phyloP scores from a whole-genome alignment of 805 yeast genomes.

The Candida hungchunana region DNA sequence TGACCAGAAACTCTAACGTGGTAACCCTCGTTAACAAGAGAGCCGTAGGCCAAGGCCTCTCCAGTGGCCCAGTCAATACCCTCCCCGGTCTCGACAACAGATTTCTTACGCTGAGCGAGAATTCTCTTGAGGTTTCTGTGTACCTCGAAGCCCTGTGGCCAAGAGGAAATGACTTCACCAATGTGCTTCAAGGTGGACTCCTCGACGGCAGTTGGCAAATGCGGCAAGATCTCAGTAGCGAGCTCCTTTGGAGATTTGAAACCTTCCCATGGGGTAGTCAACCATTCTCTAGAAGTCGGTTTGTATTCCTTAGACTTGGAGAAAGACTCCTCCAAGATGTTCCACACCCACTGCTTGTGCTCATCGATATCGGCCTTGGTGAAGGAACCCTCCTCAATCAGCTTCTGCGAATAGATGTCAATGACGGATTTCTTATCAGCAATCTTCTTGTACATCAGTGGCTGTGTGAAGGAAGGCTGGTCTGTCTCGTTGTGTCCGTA shows the following conservation, averaged over 20 bases:
- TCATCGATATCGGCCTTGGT: constrained; percentile 86
- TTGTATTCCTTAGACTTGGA: constrained; percentile 81
- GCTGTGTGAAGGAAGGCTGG: constrained; percentile 98
- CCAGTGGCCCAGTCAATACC: constrained; percentile 99
- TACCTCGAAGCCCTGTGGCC: constrained; percentile 83
- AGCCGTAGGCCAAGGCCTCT: constrained; percentile 97
- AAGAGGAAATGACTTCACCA: constrained; percentile 73
- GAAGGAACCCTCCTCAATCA: constrained; percentile 84
- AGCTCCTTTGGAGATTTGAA: constrained; percentile 97
- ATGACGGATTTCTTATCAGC: constrained; percentile 86
- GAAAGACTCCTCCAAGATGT: constrained; percentile 85
- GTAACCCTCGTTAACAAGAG: constrained; percentile 87
- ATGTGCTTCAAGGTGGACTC: constrained; percentile 67
- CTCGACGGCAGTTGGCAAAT: constrained; percentile 88
- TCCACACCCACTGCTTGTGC: constrained; percentile 98
- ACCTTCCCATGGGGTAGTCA: constrained; percentile 98
- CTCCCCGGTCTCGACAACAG: constrained; percentile 82
- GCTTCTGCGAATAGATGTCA: constrained; percentile 77
- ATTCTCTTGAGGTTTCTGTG: constrained; percentile 97
- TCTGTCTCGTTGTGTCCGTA: constrained; percentile 99
- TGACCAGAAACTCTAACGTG: constrained; percentile 98
- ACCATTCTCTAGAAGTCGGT: constrained; percentile 95
- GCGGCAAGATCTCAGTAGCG: constrained; percentile 93
- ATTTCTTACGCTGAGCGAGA: constrained; percentile 78
- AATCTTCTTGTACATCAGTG: constrained; percentile 90